These are phyloP conservation scores for Guyanaporus albipodus DNA, from an alignment of 768 basidiomycete species.

Conservation along the genomic window DNA sequence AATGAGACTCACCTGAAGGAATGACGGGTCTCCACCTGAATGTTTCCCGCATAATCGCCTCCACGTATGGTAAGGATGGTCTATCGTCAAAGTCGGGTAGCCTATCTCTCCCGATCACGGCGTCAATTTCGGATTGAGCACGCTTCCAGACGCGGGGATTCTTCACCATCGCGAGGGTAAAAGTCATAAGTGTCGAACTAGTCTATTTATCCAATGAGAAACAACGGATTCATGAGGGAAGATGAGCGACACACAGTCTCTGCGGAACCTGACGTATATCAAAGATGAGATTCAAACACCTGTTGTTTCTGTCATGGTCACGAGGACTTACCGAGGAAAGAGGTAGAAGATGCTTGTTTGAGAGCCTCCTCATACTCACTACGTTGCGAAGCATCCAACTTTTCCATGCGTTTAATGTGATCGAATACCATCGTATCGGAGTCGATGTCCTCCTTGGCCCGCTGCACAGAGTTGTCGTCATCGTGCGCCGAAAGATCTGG, in stretches of 20 bases:
- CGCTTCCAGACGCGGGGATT: constrained; percentile 12
- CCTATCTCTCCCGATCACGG: background rate
- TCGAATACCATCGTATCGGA: background rate
- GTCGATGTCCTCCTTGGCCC: background rate
- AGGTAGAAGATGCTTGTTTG: background rate
- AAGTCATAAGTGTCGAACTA: background rate
- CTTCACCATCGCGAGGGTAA: constrained; percentile 10
- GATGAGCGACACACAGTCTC: constrained; percentile 6
- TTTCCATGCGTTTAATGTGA: constrained; percentile 9
- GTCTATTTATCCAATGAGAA: constrained; percentile 5
- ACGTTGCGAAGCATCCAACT: constrained; percentile 3
- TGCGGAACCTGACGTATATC: background rate
- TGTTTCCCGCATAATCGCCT: constrained; percentile 7
- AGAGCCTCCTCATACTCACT: constrained; percentile 5
- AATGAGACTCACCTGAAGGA: background rate
- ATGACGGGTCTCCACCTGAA: constrained; percentile 3
- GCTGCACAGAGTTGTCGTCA: background rate
- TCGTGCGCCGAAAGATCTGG: background rate
- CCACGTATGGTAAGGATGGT: constrained; percentile 5
- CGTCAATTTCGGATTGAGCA: constrained; percentile 11
- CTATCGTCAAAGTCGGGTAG: constrained; percentile 7
- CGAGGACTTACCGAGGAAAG: background rate
- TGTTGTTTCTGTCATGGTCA: background rate
- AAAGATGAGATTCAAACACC: background rate
- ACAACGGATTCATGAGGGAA: background rate